These are phyloP conservation scores for Talaromyces borbonicus DNA, from an alignment of 495 filamentous ascomycete species.

Conservation along the genomic window DNA sequence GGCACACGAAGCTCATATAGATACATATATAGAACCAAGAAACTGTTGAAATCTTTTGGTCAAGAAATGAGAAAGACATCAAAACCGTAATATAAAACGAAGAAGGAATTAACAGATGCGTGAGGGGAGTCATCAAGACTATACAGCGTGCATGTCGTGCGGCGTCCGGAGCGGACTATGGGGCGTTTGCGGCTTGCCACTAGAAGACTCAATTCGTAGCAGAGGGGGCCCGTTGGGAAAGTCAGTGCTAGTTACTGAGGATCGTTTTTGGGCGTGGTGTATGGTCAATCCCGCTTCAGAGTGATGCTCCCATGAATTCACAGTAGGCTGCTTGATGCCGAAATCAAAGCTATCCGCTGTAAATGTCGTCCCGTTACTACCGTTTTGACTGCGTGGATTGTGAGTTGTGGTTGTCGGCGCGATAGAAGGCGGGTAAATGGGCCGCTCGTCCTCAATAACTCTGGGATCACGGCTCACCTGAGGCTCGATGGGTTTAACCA, in stretches of 20 bases:
- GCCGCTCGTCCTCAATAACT: constrained; percentile 71
- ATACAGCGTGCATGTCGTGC: constrained; percentile 28
- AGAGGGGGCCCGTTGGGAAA: constrained; percentile 83
- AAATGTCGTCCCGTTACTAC: constrained; percentile 89
- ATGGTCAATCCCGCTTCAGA: constrained; percentile 60
- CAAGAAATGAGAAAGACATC: constrained; percentile 21
- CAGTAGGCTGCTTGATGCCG: constrained; percentile 16
- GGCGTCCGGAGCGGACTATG: constrained; percentile 27
- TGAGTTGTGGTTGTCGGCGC: constrained; percentile 67
- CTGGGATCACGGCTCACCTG: constrained; percentile 43
- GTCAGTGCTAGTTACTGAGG: constrained; percentile 58
- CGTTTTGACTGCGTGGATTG: constrained; percentile 77
- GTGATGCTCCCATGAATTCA: constrained; percentile 4
- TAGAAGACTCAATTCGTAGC: constrained; percentile 69
- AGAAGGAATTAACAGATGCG: constrained; percentile 25
- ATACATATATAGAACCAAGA: constrained; percentile 5
- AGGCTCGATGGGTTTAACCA: constrained; percentile 53
- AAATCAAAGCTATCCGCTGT: constrained; percentile 54
- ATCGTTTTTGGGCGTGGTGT: constrained; percentile 51
- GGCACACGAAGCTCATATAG: constrained; percentile 19
- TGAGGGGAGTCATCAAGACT: constrained; percentile 13
- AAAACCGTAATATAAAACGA: constrained; percentile 16
- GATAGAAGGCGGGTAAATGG: constrained; percentile 85
- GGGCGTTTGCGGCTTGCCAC: constrained; percentile 31
- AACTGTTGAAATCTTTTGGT: constrained; percentile 6